A percentile compares a stretch with the other conserved stretches of the same genome.
phyloP scores from a whole-genome alignment of 441 rosid species.

The Flueggea neowawraea region DNA sequence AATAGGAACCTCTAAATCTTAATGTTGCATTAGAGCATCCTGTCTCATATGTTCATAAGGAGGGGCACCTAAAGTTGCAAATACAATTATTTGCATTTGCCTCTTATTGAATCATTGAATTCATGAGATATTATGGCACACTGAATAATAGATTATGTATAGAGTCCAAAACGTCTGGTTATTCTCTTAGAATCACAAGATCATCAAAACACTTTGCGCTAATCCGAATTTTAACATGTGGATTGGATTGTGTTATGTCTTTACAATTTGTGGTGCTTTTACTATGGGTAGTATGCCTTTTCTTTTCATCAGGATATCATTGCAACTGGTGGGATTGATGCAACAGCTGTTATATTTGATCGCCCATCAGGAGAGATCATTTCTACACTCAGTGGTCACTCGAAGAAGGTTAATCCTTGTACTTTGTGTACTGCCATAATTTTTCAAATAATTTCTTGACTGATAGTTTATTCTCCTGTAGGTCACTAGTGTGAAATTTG shows the following conservation, averaged over 20 bases:
- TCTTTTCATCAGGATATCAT: conserved; percentile 61
- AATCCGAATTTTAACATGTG: not conserved
- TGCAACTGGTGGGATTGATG: conserved; percentile 94
- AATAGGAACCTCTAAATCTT: no score
- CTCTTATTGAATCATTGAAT: no score
- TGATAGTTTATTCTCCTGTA: conserved; percentile 25
- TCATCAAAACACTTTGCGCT: not conserved
- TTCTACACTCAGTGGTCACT: conserved; percentile 91
- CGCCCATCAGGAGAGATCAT: conserved; percentile 85
- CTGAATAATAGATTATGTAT: not conserved
- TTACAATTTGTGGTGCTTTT: not conserved
- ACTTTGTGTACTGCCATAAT: not conserved
- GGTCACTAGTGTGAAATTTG: conserved; percentile 96
- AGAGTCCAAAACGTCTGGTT: not conserved
- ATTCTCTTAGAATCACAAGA: not conserved
- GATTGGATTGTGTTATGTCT: not conserved
- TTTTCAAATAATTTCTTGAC: conserved; percentile 8
- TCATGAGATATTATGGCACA: no score
- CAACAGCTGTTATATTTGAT: conserved; percentile 85
- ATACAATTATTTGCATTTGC: no score
- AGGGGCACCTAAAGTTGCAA: no score
- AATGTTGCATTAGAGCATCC: no score
- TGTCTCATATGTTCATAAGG: no score
- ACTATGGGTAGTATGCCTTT: not conserved
- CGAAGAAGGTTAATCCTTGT: conserved; percentile 71